phyloP scores from a whole-genome alignment of 441 rosid species.

The Sinapis alba region DNA sequence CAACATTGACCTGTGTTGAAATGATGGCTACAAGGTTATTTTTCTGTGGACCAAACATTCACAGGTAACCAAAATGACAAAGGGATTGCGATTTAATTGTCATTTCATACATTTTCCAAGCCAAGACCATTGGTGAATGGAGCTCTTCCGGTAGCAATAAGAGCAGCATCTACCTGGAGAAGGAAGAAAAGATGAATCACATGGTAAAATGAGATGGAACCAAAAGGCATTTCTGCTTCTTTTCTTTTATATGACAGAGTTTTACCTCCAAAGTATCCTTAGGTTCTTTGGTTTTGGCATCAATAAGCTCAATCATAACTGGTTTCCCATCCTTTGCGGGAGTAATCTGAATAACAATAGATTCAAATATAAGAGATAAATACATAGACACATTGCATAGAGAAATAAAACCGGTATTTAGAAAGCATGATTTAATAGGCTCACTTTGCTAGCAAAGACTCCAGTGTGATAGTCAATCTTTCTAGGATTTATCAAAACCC shows the following conservation, averaged over 20 bases:
- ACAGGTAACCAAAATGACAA: slow-evolving; percentile 9
- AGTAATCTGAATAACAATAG: slow-evolving; percentile 59
- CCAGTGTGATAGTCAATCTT: slow-evolving; percentile 94
- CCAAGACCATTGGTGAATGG: slow-evolving; percentile 97
- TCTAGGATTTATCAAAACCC: slow-evolving; percentile 91
- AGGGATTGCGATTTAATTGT: background rate
- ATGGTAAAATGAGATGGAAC: slow-evolving; percentile 4
- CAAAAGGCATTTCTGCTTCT: background rate
- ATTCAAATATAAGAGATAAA: background rate
- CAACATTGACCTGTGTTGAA: slow-evolving; percentile 72
- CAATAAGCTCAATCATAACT: slow-evolving; percentile 90
- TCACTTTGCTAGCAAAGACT: slow-evolving; percentile 92
- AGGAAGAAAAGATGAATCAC: slow-evolving; percentile 11
- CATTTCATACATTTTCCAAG: slow-evolving; percentile 70
- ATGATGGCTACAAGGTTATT: slow-evolving; percentile 12
- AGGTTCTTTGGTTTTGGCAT: slow-evolving; percentile 95
- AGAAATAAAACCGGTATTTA: background rate
- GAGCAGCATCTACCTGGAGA: slow-evolving; percentile 88
- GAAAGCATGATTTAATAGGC: slow-evolving; percentile 9
- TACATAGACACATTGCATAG: slow-evolving; percentile 1
- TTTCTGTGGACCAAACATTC: slow-evolving; percentile 10
- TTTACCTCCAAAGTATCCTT: slow-evolving; percentile 89
- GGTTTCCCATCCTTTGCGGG: slow-evolving; percentile 97
- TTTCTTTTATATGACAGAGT: background rate
- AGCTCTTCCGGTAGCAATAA: slow-evolving; percentile 97